These are phyloP conservation scores for Ilex aquifolium DNA, from an alignment of 257 asterid genomes.

Conservation along the genomic window DNA sequence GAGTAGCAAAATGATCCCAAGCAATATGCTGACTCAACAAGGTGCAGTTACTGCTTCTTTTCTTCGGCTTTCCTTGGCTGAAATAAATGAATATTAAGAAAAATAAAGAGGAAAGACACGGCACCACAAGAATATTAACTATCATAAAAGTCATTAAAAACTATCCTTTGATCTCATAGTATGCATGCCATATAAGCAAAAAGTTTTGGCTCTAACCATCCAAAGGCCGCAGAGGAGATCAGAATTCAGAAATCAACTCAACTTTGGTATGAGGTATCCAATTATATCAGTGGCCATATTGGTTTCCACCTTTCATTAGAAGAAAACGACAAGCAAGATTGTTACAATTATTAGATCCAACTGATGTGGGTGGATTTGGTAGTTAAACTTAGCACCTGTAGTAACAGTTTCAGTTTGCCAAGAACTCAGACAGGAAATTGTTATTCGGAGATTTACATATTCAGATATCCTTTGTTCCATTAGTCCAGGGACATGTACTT, in stretches of 20 bases:
- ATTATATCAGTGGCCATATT: not conserved
- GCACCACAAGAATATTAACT: not conserved
- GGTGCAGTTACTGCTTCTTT: constrained; percentile 30
- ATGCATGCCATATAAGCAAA: not conserved
- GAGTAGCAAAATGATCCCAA: not conserved
- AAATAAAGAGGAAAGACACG: not conserved
- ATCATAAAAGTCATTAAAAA: not conserved
- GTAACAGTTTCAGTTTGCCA: too few relatives aligned
- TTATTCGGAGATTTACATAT: too few relatives aligned
- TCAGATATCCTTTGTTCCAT: too few relatives aligned
- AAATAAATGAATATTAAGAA: constrained; percentile 1
- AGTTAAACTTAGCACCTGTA: too few relatives aligned
- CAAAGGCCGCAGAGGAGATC: not conserved
- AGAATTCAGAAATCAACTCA: not conserved
- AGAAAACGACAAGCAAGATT: too few relatives aligned
- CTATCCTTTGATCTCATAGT: not conserved
- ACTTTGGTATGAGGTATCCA: not conserved
- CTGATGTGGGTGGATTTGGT: too few relatives aligned
- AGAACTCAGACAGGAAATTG: too few relatives aligned
- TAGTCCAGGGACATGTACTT: too few relatives aligned
- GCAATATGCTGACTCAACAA: too few relatives aligned
- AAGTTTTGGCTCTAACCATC: not conserved
- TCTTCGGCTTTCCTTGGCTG: constrained; percentile 78
- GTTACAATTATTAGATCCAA: too few relatives aligned
- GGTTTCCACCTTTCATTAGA: not conserved